Percentiles rank a stretch among this genome's conserved stretches.
These are phyloP conservation scores for Trichoderma sp. DNA, from an alignment of 2,329 filamentous ascomycete genomes.

Conservation along the genomic window DNA sequence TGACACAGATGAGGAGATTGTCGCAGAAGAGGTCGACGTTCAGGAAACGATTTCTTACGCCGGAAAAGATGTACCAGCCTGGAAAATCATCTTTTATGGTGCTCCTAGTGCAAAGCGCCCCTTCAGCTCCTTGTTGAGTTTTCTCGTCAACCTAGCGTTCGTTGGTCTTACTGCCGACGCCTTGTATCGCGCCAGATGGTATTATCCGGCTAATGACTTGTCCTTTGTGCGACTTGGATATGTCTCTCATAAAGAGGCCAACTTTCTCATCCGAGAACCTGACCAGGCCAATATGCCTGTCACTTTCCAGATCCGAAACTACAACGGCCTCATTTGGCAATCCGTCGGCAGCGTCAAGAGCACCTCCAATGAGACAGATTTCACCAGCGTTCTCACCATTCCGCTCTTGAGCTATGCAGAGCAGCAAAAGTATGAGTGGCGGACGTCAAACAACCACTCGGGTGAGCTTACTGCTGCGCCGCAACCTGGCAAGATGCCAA, in stretches of 20 bases:
- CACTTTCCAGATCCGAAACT: slow-evolving; percentile 62
- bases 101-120: slow-evolving; percentile 69
- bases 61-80: slow-evolving; percentile 53
- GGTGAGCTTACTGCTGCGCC: slow-evolving; percentile 81
- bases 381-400: slow-evolving; percentile 68
- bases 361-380: slow-evolving; percentile 78
- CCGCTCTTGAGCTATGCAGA: slow-evolving; percentile 60
- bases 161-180: slow-evolving; percentile 72
- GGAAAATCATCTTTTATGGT: slow-evolving; percentile 71
- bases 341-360: slow-evolving; percentile 60
- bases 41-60: slow-evolving; percentile 60
- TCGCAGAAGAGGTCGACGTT: slow-evolving; percentile 55
- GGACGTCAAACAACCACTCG: slow-evolving; percentile 79
- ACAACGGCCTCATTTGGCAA: slow-evolving; percentile 60
- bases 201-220: slow-evolving; percentile 69
- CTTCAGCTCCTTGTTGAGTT: slow-evolving; percentile 62
- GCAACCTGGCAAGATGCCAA: slow-evolving; percentile 59
- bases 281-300: slow-evolving; percentile 71
- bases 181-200: slow-evolving; percentile 67
- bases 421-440: slow-evolving; percentile 77
- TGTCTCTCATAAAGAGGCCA: slow-evolving; percentile 76
- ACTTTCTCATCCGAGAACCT: slow-evolving; percentile 81
- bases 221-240: slow-evolving; percentile 87
- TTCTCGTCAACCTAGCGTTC: slow-evolving; percentile 68
- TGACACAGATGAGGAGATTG: slow-evolving; percentile 34